Evolutionary conservation across 129 eudicot species (phyloP).

Genomic region (Solidago caesia): DNA sequence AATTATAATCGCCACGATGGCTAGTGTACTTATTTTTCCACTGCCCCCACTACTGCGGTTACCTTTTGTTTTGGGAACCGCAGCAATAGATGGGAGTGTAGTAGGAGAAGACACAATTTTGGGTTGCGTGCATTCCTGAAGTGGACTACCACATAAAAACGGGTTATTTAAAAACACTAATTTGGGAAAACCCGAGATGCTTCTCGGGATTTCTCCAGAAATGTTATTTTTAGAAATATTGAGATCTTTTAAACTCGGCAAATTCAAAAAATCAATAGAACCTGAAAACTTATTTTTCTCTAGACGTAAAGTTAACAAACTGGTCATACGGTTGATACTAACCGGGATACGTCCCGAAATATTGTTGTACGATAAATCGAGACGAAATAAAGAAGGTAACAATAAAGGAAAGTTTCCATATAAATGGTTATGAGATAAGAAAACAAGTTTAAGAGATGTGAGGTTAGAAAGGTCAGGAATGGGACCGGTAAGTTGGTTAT

Average conservation of each 20-base stretch:
- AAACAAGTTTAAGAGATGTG: slow-evolving; percentile 43
- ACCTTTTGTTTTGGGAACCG: slow-evolving; percentile 20
- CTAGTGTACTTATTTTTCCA: slow-evolving; percentile 49
- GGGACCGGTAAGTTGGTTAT: slow-evolving; percentile 53
- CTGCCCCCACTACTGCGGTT: background rate
- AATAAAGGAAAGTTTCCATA: slow-evolving; percentile 55
- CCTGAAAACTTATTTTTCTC: slow-evolving; percentile 60
- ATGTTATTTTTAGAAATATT: slow-evolving; percentile 55
- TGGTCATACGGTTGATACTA: slow-evolving; percentile 40
- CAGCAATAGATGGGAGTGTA: slow-evolving; percentile 41
- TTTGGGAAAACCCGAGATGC: slow-evolving; percentile 49
- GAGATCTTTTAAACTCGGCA: slow-evolving; percentile 51
- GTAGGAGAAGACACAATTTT: slow-evolving; percentile 41
- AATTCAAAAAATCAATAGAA: slow-evolving; percentile 29
- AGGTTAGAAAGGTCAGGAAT: slow-evolving; percentile 69
- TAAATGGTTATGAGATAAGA: slow-evolving; percentile 52
- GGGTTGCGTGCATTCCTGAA: slow-evolving; percentile 31
- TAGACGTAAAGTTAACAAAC: slow-evolving; percentile 55
- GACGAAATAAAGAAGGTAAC: slow-evolving; percentile 39
- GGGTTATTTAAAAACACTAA: slow-evolving; percentile 50
- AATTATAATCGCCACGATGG: slow-evolving; percentile 49
- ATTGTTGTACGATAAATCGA: slow-evolving; percentile 68
- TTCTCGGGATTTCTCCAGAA: slow-evolving; percentile 54
- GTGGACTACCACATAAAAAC: slow-evolving; percentile 60
- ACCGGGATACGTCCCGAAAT: slow-evolving; percentile 54